These are phyloP conservation scores for Trichosanthes truncata DNA, from an alignment of 306 rosid genomes.

Conservation along the genomic window DNA sequence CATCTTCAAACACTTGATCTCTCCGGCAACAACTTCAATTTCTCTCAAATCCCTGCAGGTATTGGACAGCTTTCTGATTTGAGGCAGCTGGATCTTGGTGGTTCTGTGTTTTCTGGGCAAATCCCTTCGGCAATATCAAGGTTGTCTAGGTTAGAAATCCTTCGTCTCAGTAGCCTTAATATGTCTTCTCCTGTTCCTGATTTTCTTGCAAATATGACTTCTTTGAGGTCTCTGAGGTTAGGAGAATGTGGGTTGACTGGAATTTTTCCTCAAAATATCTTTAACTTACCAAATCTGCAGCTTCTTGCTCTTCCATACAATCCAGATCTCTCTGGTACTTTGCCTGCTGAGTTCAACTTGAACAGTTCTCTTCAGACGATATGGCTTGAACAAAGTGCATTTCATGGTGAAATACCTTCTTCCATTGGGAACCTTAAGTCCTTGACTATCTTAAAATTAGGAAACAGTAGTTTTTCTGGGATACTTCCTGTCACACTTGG, in stretches of 20 bases:
- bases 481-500: conserved; percentile 24
- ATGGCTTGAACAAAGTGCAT: neutral
- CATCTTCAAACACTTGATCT: conserved; percentile 18
- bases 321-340: conserved; percentile 14
- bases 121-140: conserved; percentile 15
- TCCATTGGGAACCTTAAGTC: conserved; percentile 19
- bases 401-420: conserved; percentile 21
- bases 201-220: neutral
- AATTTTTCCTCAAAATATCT: neutral
- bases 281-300: conserved; percentile 5
- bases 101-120: neutral
- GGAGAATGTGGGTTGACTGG: neutral
- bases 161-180: neutral
- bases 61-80: conserved; percentile 6
- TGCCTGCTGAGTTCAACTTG: conserved; percentile 26
- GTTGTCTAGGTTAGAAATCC: conserved; percentile 1
- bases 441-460: neutral
- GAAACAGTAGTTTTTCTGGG: neutral
- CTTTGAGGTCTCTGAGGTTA: neutral
- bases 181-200: conserved; percentile 5
- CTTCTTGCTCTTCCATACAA: neutral
- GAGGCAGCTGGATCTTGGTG: conserved; percentile 10
- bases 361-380: neutral
- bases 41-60: conserved; percentile 12
- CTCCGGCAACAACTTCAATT: conserved; percentile 16